Evolutionary conservation across 768 basidiomycete species (phyloP), one percentile per base, ranked within the genome.

Genomic region (Harrya chromipes): DNA sequence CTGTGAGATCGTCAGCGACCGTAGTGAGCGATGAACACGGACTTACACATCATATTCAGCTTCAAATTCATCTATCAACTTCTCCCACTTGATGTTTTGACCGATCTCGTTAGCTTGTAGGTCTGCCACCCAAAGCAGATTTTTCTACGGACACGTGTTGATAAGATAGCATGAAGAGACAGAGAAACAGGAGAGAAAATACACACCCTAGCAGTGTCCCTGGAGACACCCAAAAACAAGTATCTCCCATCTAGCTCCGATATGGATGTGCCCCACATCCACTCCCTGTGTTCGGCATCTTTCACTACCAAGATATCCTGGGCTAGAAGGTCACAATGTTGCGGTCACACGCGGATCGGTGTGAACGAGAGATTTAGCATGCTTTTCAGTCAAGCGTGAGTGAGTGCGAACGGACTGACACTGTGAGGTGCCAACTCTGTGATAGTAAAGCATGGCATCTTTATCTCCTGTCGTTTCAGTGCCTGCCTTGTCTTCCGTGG

Each of bases 401-500:
- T 20, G 19, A 48, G 26, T 26, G 24, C 43, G 37, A 45, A 50
- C 33, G 26, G 49, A 65, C 73, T 50, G 69, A 83, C 85, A 75
- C 66, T 91, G 90, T 9, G 74, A 60, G 9, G 90, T 89, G 40
- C 85, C 84, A 40, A 91, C 56, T 36, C 71, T 74, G 61, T 92
- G 90, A 65, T 89, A 92, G 63, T 80, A 88, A 19, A 93, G 63
- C 82, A 80, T 83, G 0, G 87, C 85, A 56, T 89, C 76, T 55
- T 74, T 65, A 67, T 88, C 87, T 29, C 75, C 75, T 9, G 73
- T 71, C 0, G 81, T 86, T 55, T 83, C 78, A 26, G 79, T 82
- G 14, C 79, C 79, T 17, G 75, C 76, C 45, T 74, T 71, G 50
- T 80, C 80, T 50, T 79, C 77, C 14, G 71, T 68, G 11, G 69